phyloP scores from a whole-genome alignment of 2,329 filamentous ascomycete species.

The Phialophora expanda region DNA sequence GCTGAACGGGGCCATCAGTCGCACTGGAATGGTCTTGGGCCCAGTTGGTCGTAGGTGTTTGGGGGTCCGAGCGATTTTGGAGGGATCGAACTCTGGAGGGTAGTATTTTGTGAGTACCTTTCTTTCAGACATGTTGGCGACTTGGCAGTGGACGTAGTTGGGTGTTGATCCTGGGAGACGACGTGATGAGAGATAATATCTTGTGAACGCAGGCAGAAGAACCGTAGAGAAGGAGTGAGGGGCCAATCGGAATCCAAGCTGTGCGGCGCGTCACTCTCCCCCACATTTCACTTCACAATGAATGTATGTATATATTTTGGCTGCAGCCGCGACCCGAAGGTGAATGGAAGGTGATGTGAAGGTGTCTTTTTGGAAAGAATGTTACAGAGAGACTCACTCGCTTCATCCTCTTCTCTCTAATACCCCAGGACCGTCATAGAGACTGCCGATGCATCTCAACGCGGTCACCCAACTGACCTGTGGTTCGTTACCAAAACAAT shows the following conservation, averaged over 20 bases:
- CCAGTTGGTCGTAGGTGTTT: conserved; percentile 65
- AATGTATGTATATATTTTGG: not conserved
- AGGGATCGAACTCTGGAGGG: conserved; percentile 86
- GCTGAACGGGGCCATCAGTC: conserved; percentile 86
- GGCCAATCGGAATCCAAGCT: conserved; percentile 17
- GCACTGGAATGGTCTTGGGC: conserved; percentile 81
- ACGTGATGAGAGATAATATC: not conserved
- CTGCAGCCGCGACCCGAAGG: conserved; percentile 7
- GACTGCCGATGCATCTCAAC: conserved; percentile 14
- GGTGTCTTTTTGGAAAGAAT: conserved; percentile 8
- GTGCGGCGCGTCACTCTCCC: conserved; percentile 22
- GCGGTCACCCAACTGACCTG: not conserved
- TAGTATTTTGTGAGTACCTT: conserved; percentile 72
- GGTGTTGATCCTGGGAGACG: not conserved
- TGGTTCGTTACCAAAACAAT: conserved; percentile 55
- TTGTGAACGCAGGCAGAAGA: conserved; percentile 4
- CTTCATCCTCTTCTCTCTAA: not conserved
- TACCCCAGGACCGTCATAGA: not conserved
- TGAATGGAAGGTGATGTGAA: not conserved
- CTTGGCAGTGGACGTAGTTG: not conserved
- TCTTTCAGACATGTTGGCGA: conserved; percentile 75
- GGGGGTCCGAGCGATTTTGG: conserved; percentile 71
- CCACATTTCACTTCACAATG: conserved; percentile 18
- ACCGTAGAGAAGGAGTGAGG: not conserved
- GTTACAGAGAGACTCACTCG: not conserved